A percentile compares a stretch with the other conserved stretches of the same genome.
phyloP scores from a whole-genome alignment of 2,329 filamentous ascomycete species.

The Colletotrichum agaves region DNA sequence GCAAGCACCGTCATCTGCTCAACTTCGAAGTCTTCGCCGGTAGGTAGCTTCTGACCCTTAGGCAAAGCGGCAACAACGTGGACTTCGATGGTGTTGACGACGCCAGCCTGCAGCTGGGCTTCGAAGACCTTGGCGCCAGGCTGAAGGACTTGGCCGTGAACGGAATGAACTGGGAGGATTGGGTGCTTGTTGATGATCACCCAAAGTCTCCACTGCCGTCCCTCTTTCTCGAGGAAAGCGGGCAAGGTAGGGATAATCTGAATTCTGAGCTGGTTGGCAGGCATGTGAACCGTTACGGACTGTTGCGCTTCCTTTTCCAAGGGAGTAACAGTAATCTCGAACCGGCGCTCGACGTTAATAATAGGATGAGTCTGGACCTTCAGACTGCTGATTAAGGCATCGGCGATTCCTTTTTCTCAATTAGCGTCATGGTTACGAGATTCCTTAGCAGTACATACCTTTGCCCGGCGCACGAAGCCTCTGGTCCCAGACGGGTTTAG shows the following conservation, averaged over 20 bases:
- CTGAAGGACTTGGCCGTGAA: conserved; percentile 64
- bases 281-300: conserved; percentile 77
- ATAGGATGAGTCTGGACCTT: conserved; percentile 75
- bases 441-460: conserved; percentile 45
- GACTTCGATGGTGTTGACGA: conserved; percentile 79
- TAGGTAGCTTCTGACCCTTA: conserved; percentile 65
- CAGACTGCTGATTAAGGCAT: conserved; percentile 75
- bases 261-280: conserved; percentile 74
- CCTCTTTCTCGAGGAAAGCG: conserved; percentile 65
- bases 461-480: conserved; percentile 53
- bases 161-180: conserved; percentile 60
- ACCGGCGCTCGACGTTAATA: conserved; percentile 69
- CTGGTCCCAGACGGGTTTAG: conserved; percentile 45
- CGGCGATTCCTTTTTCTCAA: conserved; percentile 55
- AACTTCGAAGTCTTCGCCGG: conserved; percentile 74
- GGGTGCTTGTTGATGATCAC: conserved; percentile 76
- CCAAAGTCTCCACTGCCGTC: conserved; percentile 81
- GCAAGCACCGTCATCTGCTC: conserved; percentile 83
- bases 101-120: conserved; percentile 72
- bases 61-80: conserved; percentile 79
- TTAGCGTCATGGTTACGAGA: conserved; percentile 39
- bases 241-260: conserved; percentile 77
- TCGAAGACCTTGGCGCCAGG: conserved; percentile 78
- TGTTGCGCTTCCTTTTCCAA: conserved; percentile 75
- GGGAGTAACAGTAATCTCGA: conserved; percentile 72